Evolutionary conservation across 2,329 filamentous ascomycete species (phyloP).

Genomic region (Daldinia sp.): DNA sequence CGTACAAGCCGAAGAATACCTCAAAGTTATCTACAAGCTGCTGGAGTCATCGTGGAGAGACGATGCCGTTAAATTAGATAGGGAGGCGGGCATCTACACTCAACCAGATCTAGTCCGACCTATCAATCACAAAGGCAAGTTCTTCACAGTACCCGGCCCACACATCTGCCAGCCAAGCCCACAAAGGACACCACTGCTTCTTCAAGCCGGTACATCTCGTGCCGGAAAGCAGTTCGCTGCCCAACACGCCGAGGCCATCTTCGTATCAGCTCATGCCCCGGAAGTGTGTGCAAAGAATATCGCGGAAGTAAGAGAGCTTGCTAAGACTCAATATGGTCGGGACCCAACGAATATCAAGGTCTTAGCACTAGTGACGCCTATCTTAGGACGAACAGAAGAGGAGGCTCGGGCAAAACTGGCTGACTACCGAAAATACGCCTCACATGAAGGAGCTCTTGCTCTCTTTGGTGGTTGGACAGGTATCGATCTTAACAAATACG

Average conservation of each 20-base stretch:
- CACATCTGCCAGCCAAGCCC: conserved; percentile 72
- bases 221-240: conserved; percentile 73
- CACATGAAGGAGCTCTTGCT: conserved; percentile 69
- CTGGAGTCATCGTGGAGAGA: conserved; percentile 73
- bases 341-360: conserved; percentile 71
- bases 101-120: conserved; percentile 61
- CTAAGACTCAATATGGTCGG: conserved; percentile 60
- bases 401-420: conserved; percentile 71
- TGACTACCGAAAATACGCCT: conserved; percentile 68
- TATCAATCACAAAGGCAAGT: conserved; percentile 72
- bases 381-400: conserved; percentile 71
- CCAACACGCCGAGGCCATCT: conserved; percentile 75
- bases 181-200: conserved; percentile 72
- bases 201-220: conserved; percentile 74
- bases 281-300: conserved; percentile 67
- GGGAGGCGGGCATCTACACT: conserved; percentile 65
- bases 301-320: conserved; percentile 67
- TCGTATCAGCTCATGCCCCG: conserved; percentile 72
- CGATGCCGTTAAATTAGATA: conserved; percentile 69
- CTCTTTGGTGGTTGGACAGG: conserved; percentile 80
- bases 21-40: conserved; percentile 71
- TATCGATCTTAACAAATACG: conserved; percentile 54
- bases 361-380: conserved; percentile 69
- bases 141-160: conserved; percentile 69
- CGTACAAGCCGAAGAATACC: conserved; percentile 69